A percentile compares a stretch with the other conserved stretches of the same genome.
These are phyloP conservation scores for Trichoderma sp. DNA, from an alignment of 2,329 filamentous ascomycete species.

Conservation along the genomic window DNA sequence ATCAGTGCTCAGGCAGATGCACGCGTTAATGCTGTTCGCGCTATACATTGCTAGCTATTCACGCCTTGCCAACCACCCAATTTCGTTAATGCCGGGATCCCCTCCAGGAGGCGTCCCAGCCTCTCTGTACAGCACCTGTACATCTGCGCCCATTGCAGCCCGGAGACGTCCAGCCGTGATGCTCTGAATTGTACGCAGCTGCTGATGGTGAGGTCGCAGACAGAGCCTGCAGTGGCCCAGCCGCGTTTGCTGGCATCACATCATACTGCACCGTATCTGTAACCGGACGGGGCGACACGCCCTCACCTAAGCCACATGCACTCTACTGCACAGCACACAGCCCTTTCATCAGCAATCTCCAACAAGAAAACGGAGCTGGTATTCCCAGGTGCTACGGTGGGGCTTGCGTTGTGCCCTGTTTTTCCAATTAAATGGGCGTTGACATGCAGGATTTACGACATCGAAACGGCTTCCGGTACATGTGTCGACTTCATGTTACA, in stretches of 20 bases:
- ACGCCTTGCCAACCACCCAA: slow-evolving; percentile 10
- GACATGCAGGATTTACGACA: neutral
- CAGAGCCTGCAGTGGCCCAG: neutral
- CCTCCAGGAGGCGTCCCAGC: neutral
- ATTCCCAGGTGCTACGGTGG: neutral
- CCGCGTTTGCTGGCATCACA: neutral
- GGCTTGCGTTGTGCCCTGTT: neutral
- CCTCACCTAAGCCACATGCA: slow-evolving; percentile 17
- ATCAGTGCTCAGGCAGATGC: neutral
- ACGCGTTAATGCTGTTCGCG: neutral
- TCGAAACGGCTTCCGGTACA: neutral
- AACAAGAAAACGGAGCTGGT: neutral
- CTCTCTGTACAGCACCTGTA: no score
- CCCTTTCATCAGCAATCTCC: slow-evolving; percentile 8
- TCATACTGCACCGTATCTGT: neutral
- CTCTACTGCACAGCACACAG: neutral
- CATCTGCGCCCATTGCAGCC: neutral
- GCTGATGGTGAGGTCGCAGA: neutral
- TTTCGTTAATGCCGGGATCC: slow-evolving; percentile 2
- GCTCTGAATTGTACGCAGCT: neutral
- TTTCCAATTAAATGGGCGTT: neutral
- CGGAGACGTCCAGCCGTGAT: neutral
- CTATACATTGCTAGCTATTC: neutral
- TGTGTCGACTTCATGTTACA: neutral
- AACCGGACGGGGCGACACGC: slow-evolving; percentile 15